These are phyloP conservation scores for Wallacemonas sp. DNA, from an alignment of 208 protist genomes.

Conservation along the genomic window DNA sequence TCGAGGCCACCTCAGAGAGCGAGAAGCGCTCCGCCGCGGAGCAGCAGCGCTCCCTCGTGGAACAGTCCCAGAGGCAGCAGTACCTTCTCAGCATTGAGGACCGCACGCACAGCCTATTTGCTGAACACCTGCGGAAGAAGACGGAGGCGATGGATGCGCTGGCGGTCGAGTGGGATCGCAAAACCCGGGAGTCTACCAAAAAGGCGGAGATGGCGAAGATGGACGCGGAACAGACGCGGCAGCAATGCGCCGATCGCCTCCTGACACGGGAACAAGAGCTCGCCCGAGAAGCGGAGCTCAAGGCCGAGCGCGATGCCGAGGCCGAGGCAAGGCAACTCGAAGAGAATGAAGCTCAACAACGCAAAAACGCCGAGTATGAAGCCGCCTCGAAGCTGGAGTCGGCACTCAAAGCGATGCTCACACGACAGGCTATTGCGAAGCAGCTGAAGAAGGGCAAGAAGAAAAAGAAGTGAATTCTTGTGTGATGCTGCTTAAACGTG, in stretches of 20 bases:
- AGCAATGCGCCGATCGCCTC: constrained; percentile 73
- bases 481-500: not conserved
- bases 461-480: constrained; percentile 60
- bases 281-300: constrained; percentile 41
- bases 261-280: constrained; percentile 52
- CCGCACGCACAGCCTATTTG: constrained; percentile 57
- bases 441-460: constrained; percentile 79
- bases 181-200: constrained; percentile 78
- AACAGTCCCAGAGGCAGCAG: constrained; percentile 26
- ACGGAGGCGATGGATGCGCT: constrained; percentile 68
- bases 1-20: constrained; percentile 68
- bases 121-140: constrained; percentile 62
- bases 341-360: constrained; percentile 34
- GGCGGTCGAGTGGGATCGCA: constrained; percentile 73
- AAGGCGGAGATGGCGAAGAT: constrained; percentile 73
- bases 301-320: constrained; percentile 48
- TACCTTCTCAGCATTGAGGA: constrained; percentile 45
- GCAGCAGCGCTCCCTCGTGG: constrained; percentile 43
- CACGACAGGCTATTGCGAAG: constrained; percentile 59
- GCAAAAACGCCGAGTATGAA: constrained; percentile 48
- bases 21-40: constrained; percentile 50
- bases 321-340: constrained; percentile 23
- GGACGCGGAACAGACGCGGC: constrained; percentile 76
- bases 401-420: constrained; percentile 79
- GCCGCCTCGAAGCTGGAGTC: constrained; percentile 80